Percentiles rank a stretch among this genome's conserved stretches.
phyloP scores from a whole-genome alignment of 352 stramenopile species.

The Phytophthora meadii region DNA sequence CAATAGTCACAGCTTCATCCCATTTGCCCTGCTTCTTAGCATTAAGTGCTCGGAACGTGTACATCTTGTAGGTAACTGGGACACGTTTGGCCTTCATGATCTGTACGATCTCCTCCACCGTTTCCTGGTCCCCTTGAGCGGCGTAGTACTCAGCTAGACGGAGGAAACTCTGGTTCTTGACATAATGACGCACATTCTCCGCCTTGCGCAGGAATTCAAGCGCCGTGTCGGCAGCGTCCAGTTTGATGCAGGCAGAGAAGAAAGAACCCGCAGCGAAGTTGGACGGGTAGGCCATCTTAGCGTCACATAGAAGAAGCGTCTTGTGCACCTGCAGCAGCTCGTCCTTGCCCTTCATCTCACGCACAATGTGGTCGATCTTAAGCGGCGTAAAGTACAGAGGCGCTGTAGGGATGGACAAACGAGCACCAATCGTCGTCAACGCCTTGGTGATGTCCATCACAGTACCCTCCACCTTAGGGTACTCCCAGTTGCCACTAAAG shows the following conservation, averaged over 20 bases:
- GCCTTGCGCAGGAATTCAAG: constrained; percentile 75
- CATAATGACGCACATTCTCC: constrained; percentile 78
- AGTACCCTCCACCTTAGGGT: constrained; percentile 80
- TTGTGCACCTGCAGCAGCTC: constrained; percentile 76
- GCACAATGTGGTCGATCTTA: constrained; percentile 88
- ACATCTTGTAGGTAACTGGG: constrained; percentile 71
- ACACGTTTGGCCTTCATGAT: constrained; percentile 63
- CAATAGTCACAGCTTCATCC: constrained; percentile 66
- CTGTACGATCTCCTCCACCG: constrained; percentile 65
- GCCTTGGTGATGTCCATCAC: constrained; percentile 74
- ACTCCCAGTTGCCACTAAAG: constrained; percentile 87
- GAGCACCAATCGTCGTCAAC: constrained; percentile 74
- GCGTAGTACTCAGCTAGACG: constrained; percentile 76
- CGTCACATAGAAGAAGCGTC: constrained; percentile 78
- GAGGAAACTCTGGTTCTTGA: constrained; percentile 82
- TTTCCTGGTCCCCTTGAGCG: constrained; percentile 54
- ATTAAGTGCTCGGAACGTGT: constrained; percentile 75
- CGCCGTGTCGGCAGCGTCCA: constrained; percentile 60
- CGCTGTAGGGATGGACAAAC: constrained; percentile 79
- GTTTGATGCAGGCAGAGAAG: constrained; percentile 70
- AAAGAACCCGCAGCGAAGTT: constrained; percentile 70
- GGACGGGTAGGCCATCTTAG: constrained; percentile 80
- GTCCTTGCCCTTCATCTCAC: constrained; percentile 79
- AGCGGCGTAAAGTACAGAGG: constrained; percentile 80
- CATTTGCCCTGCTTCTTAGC: constrained; percentile 66